Percentiles rank a stretch among this genome's conserved stretches.
Conservation (phyloP, 495 filamentous ascomycete genomes). For the Aspergillus egyptiacus region DNA sequence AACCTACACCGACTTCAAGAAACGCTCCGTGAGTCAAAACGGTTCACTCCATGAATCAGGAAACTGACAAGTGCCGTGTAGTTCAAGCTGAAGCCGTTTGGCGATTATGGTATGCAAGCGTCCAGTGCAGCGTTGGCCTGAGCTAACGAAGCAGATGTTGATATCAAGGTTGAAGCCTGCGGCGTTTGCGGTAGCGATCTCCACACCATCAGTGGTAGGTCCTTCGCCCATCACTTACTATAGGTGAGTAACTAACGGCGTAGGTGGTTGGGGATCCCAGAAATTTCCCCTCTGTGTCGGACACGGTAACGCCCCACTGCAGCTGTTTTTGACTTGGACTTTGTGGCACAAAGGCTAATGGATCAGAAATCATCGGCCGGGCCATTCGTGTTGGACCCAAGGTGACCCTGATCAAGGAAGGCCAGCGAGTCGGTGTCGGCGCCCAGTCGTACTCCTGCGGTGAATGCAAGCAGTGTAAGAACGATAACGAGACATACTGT, state of each 20-base stretch:
- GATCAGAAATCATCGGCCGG: conserved; percentile 59
- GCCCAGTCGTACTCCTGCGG: conserved; percentile 71
- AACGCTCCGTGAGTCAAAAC: conserved; percentile 51
- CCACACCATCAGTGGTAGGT: conserved; percentile 60
- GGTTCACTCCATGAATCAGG: no score
- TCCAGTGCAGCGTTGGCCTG: not conserved
- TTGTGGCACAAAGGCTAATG: not conserved
- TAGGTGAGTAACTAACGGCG: conserved; percentile 8
- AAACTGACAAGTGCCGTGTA: conserved; percentile 24
- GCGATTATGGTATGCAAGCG: conserved; percentile 45
- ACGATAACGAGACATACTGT: conserved; percentile 77
- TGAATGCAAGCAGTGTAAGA: conserved; percentile 60
- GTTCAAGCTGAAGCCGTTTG: conserved; percentile 76
- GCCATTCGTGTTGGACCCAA: conserved; percentile 65
- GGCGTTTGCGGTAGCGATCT: conserved; percentile 77
- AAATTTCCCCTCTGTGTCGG: conserved; percentile 66
- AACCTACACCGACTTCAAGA: conserved; percentile 57
- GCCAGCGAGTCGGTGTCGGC: conserved; percentile 74
- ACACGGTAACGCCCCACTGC: conserved; percentile 38
- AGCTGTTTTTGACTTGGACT: not conserved
- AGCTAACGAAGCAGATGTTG: conserved; percentile 48
- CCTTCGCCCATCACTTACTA: not conserved
- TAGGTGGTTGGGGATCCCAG: conserved; percentile 65
- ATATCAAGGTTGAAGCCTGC: conserved; percentile 66
- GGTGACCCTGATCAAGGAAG: conserved; percentile 60